phyloP scores from a whole-genome alignment of 306 rosid genomes.

The Quercus berberidifolia region DNA sequence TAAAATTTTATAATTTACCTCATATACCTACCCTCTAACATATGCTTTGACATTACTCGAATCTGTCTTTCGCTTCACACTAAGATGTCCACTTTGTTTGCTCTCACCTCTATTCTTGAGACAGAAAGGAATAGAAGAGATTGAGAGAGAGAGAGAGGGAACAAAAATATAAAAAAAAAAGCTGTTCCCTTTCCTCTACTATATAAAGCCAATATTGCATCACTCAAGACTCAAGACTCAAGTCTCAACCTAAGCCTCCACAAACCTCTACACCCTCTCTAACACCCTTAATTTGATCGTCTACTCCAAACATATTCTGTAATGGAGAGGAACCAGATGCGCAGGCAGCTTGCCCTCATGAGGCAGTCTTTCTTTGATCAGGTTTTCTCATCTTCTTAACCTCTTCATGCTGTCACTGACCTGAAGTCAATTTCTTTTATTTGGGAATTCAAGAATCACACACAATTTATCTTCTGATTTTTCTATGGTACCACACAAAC shows the following conservation, averaged over 20 bases:
- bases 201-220: constrained; percentile 37
- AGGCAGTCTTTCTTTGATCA: constrained; percentile 82
- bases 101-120: background rate
- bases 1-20: background rate
- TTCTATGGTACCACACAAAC: background rate
- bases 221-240: background rate
- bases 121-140: background rate
- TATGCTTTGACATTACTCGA: background rate
- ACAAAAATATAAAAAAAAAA: background rate
- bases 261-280: background rate
- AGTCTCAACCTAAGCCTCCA: constrained; percentile 4
- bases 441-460: background rate
- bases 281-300: background rate
- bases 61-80: constrained; percentile 5
- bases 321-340: constrained; percentile 62
- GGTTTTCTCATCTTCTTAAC: constrained; percentile 34
- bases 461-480: background rate
- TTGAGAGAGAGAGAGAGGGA: background rate
- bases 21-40: background rate
- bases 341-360: constrained; percentile 48
- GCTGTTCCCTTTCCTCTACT: constrained; percentile 3
- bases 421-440: background rate
- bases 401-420: background rate
- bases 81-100: background rate
- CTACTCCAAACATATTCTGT: background rate